Conservation (phyloP, 352 stramenopile genomes). For the Pilasporangium apinafurcum region DNA sequence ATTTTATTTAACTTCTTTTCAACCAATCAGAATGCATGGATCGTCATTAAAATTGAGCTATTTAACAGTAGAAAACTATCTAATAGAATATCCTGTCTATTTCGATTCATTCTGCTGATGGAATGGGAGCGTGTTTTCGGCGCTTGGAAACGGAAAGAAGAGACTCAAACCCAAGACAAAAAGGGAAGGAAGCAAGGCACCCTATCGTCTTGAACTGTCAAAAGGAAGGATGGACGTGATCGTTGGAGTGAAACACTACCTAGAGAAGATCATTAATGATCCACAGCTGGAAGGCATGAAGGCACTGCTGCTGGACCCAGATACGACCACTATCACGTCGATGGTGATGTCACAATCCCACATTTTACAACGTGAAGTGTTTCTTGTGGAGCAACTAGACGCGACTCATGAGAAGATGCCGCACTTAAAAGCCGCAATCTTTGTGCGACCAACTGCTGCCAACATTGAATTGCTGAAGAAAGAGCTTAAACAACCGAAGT, state of each 20-base stretch:
- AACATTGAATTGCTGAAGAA: slow-evolving; percentile 90
- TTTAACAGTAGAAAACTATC: no score
- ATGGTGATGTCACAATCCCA: slow-evolving; percentile 96
- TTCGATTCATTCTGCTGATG: no score
- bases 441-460: slow-evolving; percentile 88
- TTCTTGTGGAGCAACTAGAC: slow-evolving; percentile 92
- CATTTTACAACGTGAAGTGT: slow-evolving; percentile 95
- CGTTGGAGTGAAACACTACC: slow-evolving; percentile 58
- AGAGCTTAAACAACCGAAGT: slow-evolving; percentile 94
- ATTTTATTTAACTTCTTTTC: no score
- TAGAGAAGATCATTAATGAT: slow-evolving; percentile 81
- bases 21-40: no score
- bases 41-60: no score
- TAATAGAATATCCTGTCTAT: no score
- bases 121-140: no score
- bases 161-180: no score
- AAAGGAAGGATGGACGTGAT: slow-evolving; percentile 61
- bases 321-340: slow-evolving; percentile 93
- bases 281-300: slow-evolving; percentile 94
- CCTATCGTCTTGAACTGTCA: no score
- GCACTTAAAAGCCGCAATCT: slow-evolving; percentile 94
- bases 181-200: no score
- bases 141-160: no score
- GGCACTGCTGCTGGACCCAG: slow-evolving; percentile 92
- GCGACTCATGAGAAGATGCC: slow-evolving; percentile 77